Conservation (phyloP, 495 filamentous ascomycete species). For the Lasiosphaeria hispida region DNA sequence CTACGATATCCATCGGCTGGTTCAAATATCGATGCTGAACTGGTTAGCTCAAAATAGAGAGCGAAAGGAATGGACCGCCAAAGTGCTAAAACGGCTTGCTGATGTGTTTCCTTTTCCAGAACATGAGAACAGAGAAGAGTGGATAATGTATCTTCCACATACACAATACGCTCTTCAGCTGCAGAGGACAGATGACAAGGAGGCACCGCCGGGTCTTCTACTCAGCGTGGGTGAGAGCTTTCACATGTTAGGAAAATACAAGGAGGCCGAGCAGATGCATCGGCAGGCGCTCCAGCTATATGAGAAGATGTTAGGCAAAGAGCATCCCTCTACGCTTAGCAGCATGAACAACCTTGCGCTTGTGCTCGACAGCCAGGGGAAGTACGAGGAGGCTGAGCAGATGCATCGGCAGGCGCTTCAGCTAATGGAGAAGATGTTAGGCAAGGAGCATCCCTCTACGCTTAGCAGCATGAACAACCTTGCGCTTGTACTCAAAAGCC, state of each 20-base stretch:
- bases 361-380: background rate
- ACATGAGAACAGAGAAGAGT: slow-evolving; percentile 33
- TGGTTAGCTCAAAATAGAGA: slow-evolving; percentile 39
- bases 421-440: background rate
- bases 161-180: background rate
- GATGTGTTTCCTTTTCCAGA: slow-evolving; percentile 31
- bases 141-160: slow-evolving; percentile 28
- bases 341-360: background rate
- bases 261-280: background rate
- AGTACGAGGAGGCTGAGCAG: background rate
- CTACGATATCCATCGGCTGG: slow-evolving; percentile 44
- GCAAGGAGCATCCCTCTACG: background rate
- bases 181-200: background rate
- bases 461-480: background rate
- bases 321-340: background rate
- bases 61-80: slow-evolving; percentile 27
- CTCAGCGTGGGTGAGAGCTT: background rate
- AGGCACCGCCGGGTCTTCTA: background rate
- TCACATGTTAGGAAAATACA: background rate
- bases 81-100: slow-evolving; percentile 28
- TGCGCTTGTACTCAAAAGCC: background rate
- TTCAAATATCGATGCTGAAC: slow-evolving; percentile 42
- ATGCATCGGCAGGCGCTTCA: background rate
- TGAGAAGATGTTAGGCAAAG: background rate
- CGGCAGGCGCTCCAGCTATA: background rate